Evolutionary conservation across 768 basidiomycete genomes (phyloP), one percentile per base, ranked within the genome.

Genomic region (Tephrocybe sp.): DNA sequence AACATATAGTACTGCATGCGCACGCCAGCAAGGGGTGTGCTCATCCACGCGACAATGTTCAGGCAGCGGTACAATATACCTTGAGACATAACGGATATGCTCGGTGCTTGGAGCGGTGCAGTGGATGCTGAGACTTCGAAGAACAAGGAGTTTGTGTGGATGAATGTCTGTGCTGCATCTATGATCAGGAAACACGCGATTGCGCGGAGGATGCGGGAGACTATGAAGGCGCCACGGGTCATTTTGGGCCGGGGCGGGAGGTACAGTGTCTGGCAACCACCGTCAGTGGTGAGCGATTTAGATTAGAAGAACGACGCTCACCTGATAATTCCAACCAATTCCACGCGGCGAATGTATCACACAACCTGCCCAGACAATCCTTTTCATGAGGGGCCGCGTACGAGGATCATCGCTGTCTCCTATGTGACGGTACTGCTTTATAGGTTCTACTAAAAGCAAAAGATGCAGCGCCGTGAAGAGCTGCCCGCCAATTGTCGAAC

Each of bases 281-380:
- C 7, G 41, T 41, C 18, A 51, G 38, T 4, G 34, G 28, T 15
- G 46, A 27, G 30, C 49, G 13, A 15, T 26, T 12, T 7, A 18
- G 21, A 15, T 49, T 36, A 15, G 19, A 35, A 12, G 5, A 12
- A 34, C 26, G 32, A 46, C n/a, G 51, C 44, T 12, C 21, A 60
- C 59, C 41, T 58, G 45, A 28, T 54, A 54, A 41, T 56, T 59
- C 55, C 54, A 62, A 27, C 61, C 51, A 31, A 62, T 46, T 8
- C 57, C 54, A 42, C 62, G 56, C 7, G 49, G 53, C 16, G 48
- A 56, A 21, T 40, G 36, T 19, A 49, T 43, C 13, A 60, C 37
- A 41, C 50, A 48, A 22, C 27, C 36, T 3, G 59, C 32, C 61
- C 61, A 64, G 21, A 47, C 44, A 13, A 57, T 12, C 25, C 59